Evolutionary conservation across 805 yeast genomes (phyloP).

Genomic region (Hanseniaspora occidentalis): DNA sequence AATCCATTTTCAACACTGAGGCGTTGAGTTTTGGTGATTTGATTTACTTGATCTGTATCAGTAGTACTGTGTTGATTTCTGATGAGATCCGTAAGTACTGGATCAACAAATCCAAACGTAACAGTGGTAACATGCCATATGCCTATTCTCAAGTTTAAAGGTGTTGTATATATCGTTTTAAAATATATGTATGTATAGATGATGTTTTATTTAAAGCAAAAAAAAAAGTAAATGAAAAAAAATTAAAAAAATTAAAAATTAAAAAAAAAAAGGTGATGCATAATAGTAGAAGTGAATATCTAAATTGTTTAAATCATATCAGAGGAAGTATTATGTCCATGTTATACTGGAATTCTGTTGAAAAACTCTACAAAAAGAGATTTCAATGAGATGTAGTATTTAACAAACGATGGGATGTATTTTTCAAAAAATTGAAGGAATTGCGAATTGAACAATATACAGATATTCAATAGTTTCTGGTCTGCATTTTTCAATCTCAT

Average conservation of each 20-base stretch:
- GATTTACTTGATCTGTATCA: constrained; percentile 42
- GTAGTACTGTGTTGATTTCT: constrained; percentile 73
- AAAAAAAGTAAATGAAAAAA: neutral
- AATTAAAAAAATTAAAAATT: neutral
- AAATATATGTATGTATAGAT: neutral
- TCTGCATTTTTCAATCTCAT: constrained; percentile 1
- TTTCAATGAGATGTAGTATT: neutral
- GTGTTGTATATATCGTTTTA: neutral
- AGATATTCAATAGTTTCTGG: neutral
- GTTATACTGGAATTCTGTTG: neutral
- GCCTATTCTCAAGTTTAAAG: constrained; percentile 5
- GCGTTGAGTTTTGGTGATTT: constrained; percentile 66
- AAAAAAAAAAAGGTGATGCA: neutral
- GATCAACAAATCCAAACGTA: neutral
- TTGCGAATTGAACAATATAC: neutral
- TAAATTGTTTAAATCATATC: neutral
- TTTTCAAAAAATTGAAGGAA: neutral
- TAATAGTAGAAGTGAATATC: too few relatives aligned
- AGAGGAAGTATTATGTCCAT: neutral
- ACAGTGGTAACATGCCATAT: neutral
- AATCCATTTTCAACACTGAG: constrained; percentile 87
- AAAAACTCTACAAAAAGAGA: neutral
- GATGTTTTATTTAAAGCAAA: neutral
- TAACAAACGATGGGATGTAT: neutral
- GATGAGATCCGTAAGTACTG: constrained; percentile 67